Evolutionary conservation across 129 eudicot genomes (phyloP).

Genomic region (Mikania micrantha): DNA sequence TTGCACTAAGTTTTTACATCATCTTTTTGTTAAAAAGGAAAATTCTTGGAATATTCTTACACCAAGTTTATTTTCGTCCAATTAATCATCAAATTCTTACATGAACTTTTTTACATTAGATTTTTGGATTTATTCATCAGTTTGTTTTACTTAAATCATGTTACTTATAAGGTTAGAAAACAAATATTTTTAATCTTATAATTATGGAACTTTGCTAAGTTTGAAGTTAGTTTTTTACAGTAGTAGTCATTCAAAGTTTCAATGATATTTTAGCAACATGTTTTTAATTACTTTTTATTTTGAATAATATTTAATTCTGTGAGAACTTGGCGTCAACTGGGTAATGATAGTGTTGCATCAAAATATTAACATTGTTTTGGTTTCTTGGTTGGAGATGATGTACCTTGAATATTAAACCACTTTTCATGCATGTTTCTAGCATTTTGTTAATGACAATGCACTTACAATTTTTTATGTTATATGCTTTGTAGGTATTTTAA

Average conservation of each 20-base stretch:
- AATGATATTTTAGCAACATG: background rate
- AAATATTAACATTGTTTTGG: background rate
- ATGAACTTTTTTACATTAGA: background rate
- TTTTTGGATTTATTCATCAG: background rate
- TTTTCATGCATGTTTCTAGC: background rate
- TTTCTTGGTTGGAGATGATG: background rate
- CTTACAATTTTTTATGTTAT: background rate
- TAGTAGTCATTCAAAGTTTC: background rate
- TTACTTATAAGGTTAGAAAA: background rate
- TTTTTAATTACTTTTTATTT: no score
- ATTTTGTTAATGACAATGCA: background rate
- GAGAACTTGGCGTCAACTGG: no score
- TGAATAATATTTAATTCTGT: no score
- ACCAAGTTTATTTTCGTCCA: background rate
- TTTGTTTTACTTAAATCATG: background rate
- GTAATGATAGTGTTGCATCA: background rate
- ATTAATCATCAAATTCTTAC: background rate
- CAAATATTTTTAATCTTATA: background rate
- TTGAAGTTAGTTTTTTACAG: background rate
- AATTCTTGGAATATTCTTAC: background rate
- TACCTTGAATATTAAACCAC: background rate
- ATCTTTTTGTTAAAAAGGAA: background rate
- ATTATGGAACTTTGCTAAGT: background rate
- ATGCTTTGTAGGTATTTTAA: slow-evolving; percentile 58
- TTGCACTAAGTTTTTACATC: background rate